Evolutionary conservation across 805 yeast genomes (phyloP), one percentile per base, ranked within the genome.

Genomic region (Diddensiella caesifluorescens): DNA sequence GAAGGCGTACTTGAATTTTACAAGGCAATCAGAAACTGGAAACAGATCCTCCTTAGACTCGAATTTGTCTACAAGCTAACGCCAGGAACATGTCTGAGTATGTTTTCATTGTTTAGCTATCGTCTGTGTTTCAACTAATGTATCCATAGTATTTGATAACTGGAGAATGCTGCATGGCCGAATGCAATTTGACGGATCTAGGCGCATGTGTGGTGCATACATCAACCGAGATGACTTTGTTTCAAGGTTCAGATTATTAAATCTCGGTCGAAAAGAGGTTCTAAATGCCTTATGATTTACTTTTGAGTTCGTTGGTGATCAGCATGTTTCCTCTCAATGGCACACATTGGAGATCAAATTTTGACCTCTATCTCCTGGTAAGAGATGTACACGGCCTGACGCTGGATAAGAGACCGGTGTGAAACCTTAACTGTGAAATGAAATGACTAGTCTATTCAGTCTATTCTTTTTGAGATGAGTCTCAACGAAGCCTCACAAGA

Each of bases 181-280:
- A 53, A 75, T 78, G 34, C 79, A 70, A 46, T 79, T 80, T 45
- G 73, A 80, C 1, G 87, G 88, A 2, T 71, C 73, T 53, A 67
- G 87, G 57, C 64, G 84, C 51, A 70, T 80, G 73, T 81, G 87
- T 57, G 87, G 87, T 9, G 85, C 84, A 1, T 80, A 81, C 59
- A 67, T 76, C 48, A 78, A 77, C 57, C 65, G 82, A 42, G 87
- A 81, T 54, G 88, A 80, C 55, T 80, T 77, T 57, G 62, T 77
- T 7, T 68, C 73, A 21, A 59, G 69, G 22, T 50, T 69, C 26
- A 67, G 70, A 46, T 56, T 76, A 32, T 57, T 73, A 48, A 75
- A 68, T 43, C 57, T 74, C 34, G 76, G 78, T 5, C 61, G 80
- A 46, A 60, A 65, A 28, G 63, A 66, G 16, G 71, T 78, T 15